A percentile compares a stretch with the other conserved stretches of the same genome.
Evolutionary conservation across 2,329 filamentous ascomycete species (phyloP).

Genomic region (Ceratocystis huliohia): DNA sequence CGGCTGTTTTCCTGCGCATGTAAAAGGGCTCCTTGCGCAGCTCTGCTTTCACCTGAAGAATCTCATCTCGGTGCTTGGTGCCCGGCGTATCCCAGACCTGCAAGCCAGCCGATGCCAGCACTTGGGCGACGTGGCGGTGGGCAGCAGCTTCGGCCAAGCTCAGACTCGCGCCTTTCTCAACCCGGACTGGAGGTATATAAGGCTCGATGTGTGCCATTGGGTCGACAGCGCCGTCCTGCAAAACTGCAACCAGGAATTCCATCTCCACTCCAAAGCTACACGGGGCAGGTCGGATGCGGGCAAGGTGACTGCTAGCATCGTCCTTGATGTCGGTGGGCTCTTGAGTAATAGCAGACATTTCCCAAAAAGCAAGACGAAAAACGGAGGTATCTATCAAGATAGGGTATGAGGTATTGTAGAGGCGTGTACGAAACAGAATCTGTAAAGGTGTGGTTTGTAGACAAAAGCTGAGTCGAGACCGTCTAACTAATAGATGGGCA

Average conservation of each 20-base stretch:
- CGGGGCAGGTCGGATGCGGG: neutral
- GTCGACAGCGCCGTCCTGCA: slow-evolving; percentile 22
- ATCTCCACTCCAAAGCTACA: slow-evolving; percentile 27
- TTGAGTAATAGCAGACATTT: neutral
- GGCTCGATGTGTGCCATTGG: slow-evolving; percentile 14
- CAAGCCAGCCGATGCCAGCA: slow-evolving; percentile 24
- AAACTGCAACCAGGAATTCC: slow-evolving; percentile 22
- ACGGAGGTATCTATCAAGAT: too few species aligned
- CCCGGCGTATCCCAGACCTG: slow-evolving; percentile 18
- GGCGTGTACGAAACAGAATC: too few species aligned
- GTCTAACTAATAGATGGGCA: too few species aligned
- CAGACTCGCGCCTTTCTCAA: neutral
- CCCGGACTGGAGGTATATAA: neutral
- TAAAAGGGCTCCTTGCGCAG: neutral
- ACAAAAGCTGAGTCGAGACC: too few species aligned
- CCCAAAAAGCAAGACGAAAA: too few species aligned
- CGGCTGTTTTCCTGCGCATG: slow-evolving; percentile 4
- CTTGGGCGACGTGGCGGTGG: slow-evolving; percentile 20
- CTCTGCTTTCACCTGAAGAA: neutral
- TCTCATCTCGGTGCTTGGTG: neutral
- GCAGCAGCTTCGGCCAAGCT: neutral
- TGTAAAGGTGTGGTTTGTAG: too few species aligned
- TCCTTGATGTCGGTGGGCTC: neutral
- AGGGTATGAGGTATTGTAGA: too few species aligned
- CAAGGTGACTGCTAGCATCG: neutral